These are phyloP conservation scores for Apiotrichum domesticum DNA, from an alignment of 1,284 basidiomycete species.

Conservation along the genomic window DNA sequence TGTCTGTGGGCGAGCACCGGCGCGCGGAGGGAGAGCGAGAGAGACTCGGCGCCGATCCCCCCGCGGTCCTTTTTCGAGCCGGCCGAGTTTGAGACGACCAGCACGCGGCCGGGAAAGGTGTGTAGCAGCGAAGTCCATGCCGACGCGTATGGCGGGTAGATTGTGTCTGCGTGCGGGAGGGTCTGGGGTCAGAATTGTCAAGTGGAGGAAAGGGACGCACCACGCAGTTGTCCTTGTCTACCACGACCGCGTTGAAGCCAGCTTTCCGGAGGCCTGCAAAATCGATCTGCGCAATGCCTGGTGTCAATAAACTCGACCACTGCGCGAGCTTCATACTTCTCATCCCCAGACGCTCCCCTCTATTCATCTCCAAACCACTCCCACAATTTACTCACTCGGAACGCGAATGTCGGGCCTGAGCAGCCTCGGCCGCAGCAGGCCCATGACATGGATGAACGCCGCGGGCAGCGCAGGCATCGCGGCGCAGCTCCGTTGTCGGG, in stretches of 20 bases:
- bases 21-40: conserved; percentile 66
- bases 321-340: no score
- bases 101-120: conserved; percentile 72
- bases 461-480: conserved; percentile 55
- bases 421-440: conserved; percentile 64
- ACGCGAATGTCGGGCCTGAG: conserved; percentile 66
- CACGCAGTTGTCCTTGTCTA: conserved; percentile 97
- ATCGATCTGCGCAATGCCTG: conserved; percentile 83
- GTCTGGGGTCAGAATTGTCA: conserved; percentile 53
- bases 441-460: conserved; percentile 65
- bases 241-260: conserved; percentile 80
- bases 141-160: conserved; percentile 69
- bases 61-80: conserved; percentile 73
- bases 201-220: conserved; percentile 49
- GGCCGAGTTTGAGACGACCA: conserved; percentile 91
- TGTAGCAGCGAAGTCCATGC: conserved; percentile 69
- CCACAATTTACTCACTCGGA: conserved; percentile 55
- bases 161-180: conserved; percentile 61
- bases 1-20: conserved; percentile 73
- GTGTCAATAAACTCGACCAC: not conserved
- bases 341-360: no score
- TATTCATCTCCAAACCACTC: not conserved
- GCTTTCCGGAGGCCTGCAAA: conserved; percentile 67
- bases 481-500: not conserved
- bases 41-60: conserved; percentile 77